Base-by-base conservation (phyloP, 164 flowering plant species). In the Tetrastigma voinierianum region DNA sequence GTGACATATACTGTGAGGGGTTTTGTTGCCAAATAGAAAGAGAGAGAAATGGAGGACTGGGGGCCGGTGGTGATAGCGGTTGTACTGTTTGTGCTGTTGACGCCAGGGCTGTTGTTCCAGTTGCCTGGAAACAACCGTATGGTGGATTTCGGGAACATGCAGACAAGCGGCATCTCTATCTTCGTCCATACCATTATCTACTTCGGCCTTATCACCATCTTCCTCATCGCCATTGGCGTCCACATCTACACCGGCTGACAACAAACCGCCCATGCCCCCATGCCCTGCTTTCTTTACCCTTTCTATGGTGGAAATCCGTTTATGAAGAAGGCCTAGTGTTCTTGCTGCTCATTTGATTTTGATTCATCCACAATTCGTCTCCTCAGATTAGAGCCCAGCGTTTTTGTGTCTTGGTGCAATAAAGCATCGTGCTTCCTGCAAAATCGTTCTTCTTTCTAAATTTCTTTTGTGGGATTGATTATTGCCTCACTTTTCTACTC, bases 31-130 rank as follows among this genome's bases (percentile, higher is more conserved):
- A n/a, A n/a, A n/a, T 32, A 62, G 43, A 46, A 56, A 53, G 44
- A 20, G 11, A 20, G 10, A 18, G 21, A 18, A 49, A 83, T 80
- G 88, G 89, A 83, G 24, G 93, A 83, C 64, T 84, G 90, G 89
- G 93, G 86, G 0, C 88, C 89, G 3, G 89, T 86, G 51, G 68
- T 86, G 52, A 71, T 86, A 51, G 89, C 83, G 1, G 79, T 83
- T 72, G 82, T 86, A 51, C 83, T 88, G 71, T 88, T 88, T 44
- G 84, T 88, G 77, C 62, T 88, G 67, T 46, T 85, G 62, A 72
- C 84, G 0, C 90, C 93, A 21, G 88, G 93, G 9, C 62, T 88
- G 68, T 57, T 88, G 73, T 86, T 83, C 61, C 93, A 85, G 75
- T 67, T 88, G 24, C 87, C 89, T 0, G 93, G 85, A 3, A 83